Percentiles rank a stretch among this genome's conserved stretches.
These are phyloP conservation scores for Rutstroemia sp. DNA, from an alignment of 2,329 filamentous ascomycete genomes.

Conservation along the genomic window DNA sequence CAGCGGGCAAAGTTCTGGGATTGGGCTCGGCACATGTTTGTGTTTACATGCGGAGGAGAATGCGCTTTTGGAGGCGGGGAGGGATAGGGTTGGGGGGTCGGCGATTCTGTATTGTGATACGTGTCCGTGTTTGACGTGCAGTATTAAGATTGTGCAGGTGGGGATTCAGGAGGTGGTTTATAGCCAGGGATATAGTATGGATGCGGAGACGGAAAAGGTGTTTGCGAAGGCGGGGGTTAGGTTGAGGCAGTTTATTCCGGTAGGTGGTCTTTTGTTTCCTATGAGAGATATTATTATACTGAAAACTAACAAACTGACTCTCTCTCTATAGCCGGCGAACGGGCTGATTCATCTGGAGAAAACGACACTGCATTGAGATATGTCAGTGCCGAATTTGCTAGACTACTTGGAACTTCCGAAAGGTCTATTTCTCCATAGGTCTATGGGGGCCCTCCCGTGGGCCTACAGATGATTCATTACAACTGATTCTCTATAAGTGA, in stretches of 20 bases:
- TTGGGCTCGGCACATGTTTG: conserved; percentile 75
- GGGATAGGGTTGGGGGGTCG: conserved; percentile 78
- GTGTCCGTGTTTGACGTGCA: conserved; percentile 94
- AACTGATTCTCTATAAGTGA: too few relatives aligned
- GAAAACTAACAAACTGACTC: background rate
- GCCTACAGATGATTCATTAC: too few relatives aligned
- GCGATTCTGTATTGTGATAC: conserved; percentile 90
- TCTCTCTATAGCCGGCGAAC: conserved; percentile 46
- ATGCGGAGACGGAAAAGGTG: conserved; percentile 72
- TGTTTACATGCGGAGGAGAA: conserved; percentile 99
- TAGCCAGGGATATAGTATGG: conserved; percentile 90
- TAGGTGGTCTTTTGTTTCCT: conserved; percentile 37
- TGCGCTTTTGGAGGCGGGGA: conserved; percentile 84
- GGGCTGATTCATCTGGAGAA: conserved; percentile 56
- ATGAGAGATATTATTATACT: too few relatives aligned
- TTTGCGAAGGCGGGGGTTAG: conserved; percentile 77
- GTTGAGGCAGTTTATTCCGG: conserved; percentile 80
- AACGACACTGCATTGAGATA: too few relatives aligned
- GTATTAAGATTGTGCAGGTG: conserved; percentile 96
- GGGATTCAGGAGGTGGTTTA: conserved; percentile 96
- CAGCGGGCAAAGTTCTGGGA: conserved; percentile 59
- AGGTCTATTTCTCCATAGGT: too few relatives aligned
- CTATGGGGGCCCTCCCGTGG: too few relatives aligned
- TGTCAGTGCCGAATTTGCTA: too few relatives aligned
- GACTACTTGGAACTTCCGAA: too few relatives aligned